These are phyloP conservation scores for Corymbia calophylla DNA, from an alignment of 441 rosid species.

Conservation along the genomic window DNA sequence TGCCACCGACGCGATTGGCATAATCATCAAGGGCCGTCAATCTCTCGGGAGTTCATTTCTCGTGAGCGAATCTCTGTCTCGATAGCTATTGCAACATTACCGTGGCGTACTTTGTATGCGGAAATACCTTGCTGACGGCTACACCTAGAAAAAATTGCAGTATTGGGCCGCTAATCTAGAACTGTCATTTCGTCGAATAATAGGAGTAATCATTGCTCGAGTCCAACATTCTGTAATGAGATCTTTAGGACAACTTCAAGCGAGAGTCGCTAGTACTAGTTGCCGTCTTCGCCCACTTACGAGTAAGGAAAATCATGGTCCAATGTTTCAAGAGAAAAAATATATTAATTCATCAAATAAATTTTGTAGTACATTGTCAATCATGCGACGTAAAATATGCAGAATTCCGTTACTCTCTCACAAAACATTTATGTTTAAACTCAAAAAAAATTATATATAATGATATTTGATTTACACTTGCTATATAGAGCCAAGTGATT, in stretches of 20 bases:
- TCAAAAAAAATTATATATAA: not conserved
- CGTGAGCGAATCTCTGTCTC: not conserved
- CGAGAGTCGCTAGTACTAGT: not conserved
- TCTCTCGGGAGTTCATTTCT: not conserved
- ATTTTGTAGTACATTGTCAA: not conserved
- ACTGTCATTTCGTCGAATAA: not conserved
- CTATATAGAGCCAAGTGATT: not conserved
- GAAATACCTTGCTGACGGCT: not conserved
- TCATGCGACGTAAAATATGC: not conserved
- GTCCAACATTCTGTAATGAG: not conserved
- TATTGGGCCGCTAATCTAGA: too few relatives aligned
- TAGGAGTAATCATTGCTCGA: not conserved
- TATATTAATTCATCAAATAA: not conserved
- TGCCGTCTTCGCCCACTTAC: not conserved
- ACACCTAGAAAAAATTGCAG: not conserved
- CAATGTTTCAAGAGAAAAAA: not conserved
- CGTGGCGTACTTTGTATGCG: not conserved
- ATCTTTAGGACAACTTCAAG: not conserved
- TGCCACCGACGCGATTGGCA: not conserved
- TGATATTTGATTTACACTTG: not conserved
- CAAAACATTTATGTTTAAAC: not conserved
- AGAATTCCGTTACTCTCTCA: not conserved
- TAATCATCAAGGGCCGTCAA: not conserved
- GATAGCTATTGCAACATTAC: not conserved
- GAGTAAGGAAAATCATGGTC: not conserved